Evolutionary conservation across 1,139 yeast species (phyloP), one percentile per base, ranked within the genome.

Genomic region (Yamadazyma taylorii): DNA sequence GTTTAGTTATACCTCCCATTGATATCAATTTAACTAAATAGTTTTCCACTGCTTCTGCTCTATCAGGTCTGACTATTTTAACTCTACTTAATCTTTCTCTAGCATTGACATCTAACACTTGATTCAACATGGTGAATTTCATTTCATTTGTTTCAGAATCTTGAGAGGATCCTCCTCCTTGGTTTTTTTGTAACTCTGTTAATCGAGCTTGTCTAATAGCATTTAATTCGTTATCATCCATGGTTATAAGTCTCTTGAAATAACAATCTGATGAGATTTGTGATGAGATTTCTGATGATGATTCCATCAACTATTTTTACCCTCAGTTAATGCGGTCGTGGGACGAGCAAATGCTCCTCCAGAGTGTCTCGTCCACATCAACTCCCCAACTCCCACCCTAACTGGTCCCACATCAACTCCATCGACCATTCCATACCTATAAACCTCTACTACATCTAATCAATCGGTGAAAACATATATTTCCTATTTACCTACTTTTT

Each of bases 21-120:
- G 81, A 78, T n/a, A 83, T 86, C 59, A 90, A 63, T 49, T 81
- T 78, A 24, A 85, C 62, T 33, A 92, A 64, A 53, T 90, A 79
- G 46, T 83, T 81, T 55, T 92, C 97, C n/a, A 90, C 97, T 5
- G 87, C 86, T 34, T 78, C 75, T 1, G 96, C 97, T 37, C 97
- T 72, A 40, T 92, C 97, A 2, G 95, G 94, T 53, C 92, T 77
- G 30, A 92, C 98, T 54, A 92, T 78, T 31, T 90, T 72, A 22
- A 92, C 95, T 41, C 98, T 72, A 24, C 92, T 79, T 38, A 92
- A 72, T 46, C 98, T 73, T 58, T 92, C 97, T 36, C 95, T 73
- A 1, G 97, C 98, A 36, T 75, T 79, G 6, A 89, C 81, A 41
- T 85, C 86, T 34, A 92, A 67, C 12, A 87, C 74, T 48, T 85